phyloP scores from a whole-genome alignment of 495 filamentous ascomycete genomes.

The Aspergillus baeticus region DNA sequence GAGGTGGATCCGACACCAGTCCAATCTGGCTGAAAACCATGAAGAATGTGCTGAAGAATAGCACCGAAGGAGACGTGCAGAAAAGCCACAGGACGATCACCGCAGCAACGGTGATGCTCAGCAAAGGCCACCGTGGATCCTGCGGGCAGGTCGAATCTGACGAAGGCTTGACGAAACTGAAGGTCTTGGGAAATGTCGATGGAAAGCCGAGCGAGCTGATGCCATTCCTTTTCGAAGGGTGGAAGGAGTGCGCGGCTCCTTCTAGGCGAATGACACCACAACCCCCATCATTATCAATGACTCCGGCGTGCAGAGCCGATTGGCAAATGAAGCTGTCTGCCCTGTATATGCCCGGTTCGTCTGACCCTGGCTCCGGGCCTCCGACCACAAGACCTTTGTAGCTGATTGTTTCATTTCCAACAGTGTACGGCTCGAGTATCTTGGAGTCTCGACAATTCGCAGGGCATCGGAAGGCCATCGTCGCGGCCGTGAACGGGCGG shows the following conservation, averaged over 20 bases:
- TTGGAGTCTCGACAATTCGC: slow-evolving; percentile 66
- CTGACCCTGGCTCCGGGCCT: slow-evolving; percentile 52
- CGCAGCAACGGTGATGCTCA: slow-evolving; percentile 70
- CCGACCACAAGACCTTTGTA: slow-evolving; percentile 75
- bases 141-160: slow-evolving; percentile 40
- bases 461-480: slow-evolving; percentile 76
- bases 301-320: slow-evolving; percentile 74
- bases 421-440: slow-evolving; percentile 68
- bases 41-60: slow-evolving; percentile 71
- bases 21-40: slow-evolving; percentile 78
- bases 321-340: slow-evolving; percentile 83
- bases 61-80: slow-evolving; percentile 62
- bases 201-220: slow-evolving; percentile 70
- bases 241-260: slow-evolving; percentile 65
- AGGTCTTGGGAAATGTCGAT: slow-evolving; percentile 75
- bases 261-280: slow-evolving; percentile 71
- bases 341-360: slow-evolving; percentile 58
- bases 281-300: slow-evolving; percentile 70
- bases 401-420: slow-evolving; percentile 69
- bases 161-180: slow-evolving; percentile 56
- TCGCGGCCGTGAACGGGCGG: slow-evolving; percentile 71
- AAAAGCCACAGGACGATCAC: slow-evolving; percentile 65
- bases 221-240: slow-evolving; percentile 57
- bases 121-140: slow-evolving; percentile 71
- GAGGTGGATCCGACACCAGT: slow-evolving; percentile 74